A percentile compares a stretch with the other conserved stretches of the same genome.
Conservation (phyloP, 1,284 basidiomycete genomes). For the Cryptococcus hybrid region DNA sequence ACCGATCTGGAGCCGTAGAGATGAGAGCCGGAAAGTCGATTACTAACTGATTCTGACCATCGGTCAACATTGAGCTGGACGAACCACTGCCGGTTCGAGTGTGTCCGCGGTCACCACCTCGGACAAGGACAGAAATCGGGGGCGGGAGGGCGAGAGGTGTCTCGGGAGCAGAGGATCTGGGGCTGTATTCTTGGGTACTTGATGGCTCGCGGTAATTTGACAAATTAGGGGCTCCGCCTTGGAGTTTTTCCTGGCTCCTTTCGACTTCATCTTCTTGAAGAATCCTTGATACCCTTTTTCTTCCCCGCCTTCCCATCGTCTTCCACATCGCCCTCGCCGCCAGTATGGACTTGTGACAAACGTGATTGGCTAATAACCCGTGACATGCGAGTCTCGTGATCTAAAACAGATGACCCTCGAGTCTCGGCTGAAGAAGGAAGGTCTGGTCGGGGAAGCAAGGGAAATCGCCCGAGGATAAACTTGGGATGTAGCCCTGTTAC, state of each 20-base stretch:
- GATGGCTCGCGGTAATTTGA: constrained; percentile 26
- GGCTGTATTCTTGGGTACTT: background rate
- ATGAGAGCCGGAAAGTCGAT: constrained; percentile 6
- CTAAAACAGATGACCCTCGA: background rate
- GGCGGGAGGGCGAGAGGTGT: constrained; percentile 76
- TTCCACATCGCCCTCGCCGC: constrained; percentile 17
- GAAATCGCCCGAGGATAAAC: constrained; percentile 40
- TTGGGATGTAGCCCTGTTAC: constrained; percentile 29
- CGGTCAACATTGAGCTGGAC: constrained; percentile 32
- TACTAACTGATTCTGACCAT: constrained; percentile 8
- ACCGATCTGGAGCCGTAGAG: constrained; percentile 34
- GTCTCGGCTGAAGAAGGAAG: constrained; percentile 36
- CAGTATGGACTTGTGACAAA: constrained; percentile 26
- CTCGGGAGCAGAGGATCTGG: constrained; percentile 42
- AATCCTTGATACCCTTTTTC: constrained; percentile 75
- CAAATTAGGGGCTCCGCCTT: constrained; percentile 17
- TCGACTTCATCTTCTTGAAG: constrained; percentile 64
- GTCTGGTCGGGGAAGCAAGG: constrained; percentile 41
- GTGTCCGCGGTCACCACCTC: constrained; percentile 37
- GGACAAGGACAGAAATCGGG: constrained; percentile 76
- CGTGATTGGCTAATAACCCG: constrained; percentile 31
- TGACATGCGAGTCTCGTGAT: constrained; percentile 49
- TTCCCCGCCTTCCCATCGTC: constrained; percentile 51
- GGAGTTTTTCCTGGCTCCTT: constrained; percentile 11
- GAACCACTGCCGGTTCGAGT: constrained; percentile 35